Evolutionary conservation across 768 basidiomycete genomes (phyloP).

Genomic region (Hemileccinum rubropunctum): DNA sequence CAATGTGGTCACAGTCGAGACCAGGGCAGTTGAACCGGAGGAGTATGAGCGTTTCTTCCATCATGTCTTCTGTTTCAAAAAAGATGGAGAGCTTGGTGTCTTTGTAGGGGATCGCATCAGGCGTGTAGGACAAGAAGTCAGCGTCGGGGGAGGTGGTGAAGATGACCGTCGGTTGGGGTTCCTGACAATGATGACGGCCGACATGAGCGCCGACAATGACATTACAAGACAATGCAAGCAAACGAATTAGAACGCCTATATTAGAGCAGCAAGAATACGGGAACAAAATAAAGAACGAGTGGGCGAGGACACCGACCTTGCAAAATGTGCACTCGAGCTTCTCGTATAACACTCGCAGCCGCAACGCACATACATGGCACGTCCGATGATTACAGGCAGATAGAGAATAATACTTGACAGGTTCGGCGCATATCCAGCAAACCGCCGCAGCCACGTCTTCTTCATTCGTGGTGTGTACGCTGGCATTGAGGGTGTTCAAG

Average conservation of each 20-base stretch:
- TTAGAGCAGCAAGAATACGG: too few species aligned
- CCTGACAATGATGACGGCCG: constrained; percentile 37
- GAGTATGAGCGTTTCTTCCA: constrained; percentile 89
- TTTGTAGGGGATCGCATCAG: constrained; percentile 56
- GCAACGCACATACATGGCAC: constrained; percentile 90
- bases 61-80: constrained; percentile 91
- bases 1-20: constrained; percentile 76
- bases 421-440: constrained; percentile 96
- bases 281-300: too few species aligned
- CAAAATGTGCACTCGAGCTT: constrained; percentile 93
- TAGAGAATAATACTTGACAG: constrained; percentile 84
- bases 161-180: constrained; percentile 69
- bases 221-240: too few species aligned
- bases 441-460: constrained; percentile 37
- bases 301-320: constrained; percentile 71
- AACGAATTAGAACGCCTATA: too few species aligned
- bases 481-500: background rate
- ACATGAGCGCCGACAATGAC: too few species aligned
- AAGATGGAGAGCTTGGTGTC: constrained; percentile 73
- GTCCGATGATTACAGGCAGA: constrained; percentile 92
- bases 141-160: constrained; percentile 68
- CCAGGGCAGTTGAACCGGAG: constrained; percentile 95
- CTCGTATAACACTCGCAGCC: constrained; percentile 90
- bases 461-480: constrained; percentile 16
- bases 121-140: constrained; percentile 56